Conservation (phyloP, 73 alveolate genomes). For the Breviolum minutum region DNA sequence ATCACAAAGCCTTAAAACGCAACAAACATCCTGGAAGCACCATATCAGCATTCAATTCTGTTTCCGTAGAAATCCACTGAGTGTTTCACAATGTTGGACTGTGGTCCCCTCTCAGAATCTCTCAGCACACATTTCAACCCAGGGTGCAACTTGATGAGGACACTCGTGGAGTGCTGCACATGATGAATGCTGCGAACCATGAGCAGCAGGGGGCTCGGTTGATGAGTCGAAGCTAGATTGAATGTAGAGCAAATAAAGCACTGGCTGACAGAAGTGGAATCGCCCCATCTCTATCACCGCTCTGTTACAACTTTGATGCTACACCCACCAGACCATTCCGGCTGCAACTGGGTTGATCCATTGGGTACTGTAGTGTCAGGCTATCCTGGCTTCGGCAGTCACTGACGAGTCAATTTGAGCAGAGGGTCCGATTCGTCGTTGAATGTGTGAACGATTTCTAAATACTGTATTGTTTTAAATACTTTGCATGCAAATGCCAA, state of each 20-base stretch:
- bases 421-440: background rate
- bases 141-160: background rate
- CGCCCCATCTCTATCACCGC: no score
- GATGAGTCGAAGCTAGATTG: background rate
- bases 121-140: background rate
- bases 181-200: slow-evolving; percentile 59
- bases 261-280: no score
- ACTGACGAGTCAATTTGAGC: slow-evolving; percentile 50
- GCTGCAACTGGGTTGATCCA: background rate
- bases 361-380: background rate
- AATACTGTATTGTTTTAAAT: no score
- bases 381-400: slow-evolving; percentile 66
- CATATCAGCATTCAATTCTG: no score
- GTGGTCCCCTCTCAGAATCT: no score
- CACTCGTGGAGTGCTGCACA: slow-evolving; percentile 53
- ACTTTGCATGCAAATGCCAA: no score
- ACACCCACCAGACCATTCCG: background rate
- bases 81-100: no score
- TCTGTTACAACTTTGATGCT: no score
- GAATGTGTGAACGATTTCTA: no score
- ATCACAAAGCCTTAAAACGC: no score
- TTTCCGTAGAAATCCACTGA: background rate
- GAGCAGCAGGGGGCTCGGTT: slow-evolving; percentile 56
- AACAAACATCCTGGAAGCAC: no score
- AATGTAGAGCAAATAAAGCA: no score